Evolutionary conservation across 2,329 filamentous ascomycete species (phyloP).

Genomic region (Fusarium sp.): DNA sequence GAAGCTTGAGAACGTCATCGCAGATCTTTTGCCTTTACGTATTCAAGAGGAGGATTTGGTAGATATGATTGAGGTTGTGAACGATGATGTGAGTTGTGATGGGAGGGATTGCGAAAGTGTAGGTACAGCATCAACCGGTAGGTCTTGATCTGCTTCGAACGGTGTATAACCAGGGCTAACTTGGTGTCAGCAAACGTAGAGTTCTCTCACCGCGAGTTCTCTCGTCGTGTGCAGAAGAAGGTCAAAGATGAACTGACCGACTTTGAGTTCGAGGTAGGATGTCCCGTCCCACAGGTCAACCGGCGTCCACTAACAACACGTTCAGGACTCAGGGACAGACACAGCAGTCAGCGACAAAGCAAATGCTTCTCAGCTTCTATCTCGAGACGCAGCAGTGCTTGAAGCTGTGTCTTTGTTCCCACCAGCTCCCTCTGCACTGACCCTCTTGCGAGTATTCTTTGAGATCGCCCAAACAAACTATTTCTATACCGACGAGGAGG

Average conservation of each 20-base stretch:
- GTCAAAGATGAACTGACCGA: slow-evolving; percentile 4
- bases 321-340: slow-evolving; percentile 5
- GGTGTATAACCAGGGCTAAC: background rate
- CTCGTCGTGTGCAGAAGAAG: slow-evolving; percentile 13
- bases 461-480: slow-evolving; percentile 40
- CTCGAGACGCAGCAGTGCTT: slow-evolving; percentile 16
- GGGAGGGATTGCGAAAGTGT: background rate
- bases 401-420: slow-evolving; percentile 33
- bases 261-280: slow-evolving; percentile 8
- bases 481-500: slow-evolving; percentile 37
- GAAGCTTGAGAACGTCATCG: slow-evolving; percentile 10
- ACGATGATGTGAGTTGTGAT: background rate
- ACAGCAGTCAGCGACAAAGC: background rate
- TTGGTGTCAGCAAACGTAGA: slow-evolving; percentile 1
- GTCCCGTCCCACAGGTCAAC: background rate
- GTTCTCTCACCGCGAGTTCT: slow-evolving; percentile 30
- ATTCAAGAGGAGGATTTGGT: background rate
- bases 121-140: background rate
- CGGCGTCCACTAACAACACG: background rate
- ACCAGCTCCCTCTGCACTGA: slow-evolving; percentile 10
- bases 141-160: background rate
- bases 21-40: background rate
- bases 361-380: background rate
- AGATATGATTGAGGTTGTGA: background rate
- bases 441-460: slow-evolving; percentile 37